A percentile compares a stretch with the other conserved stretches of the same genome.
These are phyloP conservation scores for Juncus inflexus DNA, from an alignment of 176 grass and related monocot species.

Conservation along the genomic window DNA sequence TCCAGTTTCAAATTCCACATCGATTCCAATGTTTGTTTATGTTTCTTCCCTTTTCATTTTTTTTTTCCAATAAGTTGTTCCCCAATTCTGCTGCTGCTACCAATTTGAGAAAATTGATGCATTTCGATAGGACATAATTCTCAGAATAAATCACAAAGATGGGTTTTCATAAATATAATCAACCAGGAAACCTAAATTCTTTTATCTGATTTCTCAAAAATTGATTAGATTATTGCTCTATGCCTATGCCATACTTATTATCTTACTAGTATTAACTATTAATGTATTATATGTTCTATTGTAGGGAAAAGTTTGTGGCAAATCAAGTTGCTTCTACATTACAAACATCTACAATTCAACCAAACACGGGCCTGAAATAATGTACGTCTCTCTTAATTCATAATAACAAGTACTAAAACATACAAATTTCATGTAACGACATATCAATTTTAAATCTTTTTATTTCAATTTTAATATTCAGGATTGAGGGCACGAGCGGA, in stretches of 20 bases:
- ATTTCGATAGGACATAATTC: background rate
- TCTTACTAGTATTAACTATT: no score
- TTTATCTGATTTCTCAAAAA: conserved; percentile 9
- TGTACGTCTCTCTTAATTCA: conserved; percentile 24
- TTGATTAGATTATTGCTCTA: background rate
- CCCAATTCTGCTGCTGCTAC: no score
- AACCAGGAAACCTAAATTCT: no score
- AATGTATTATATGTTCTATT: background rate
- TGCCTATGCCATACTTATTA: no score
- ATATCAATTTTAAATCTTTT: no score
- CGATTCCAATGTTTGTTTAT: conserved; percentile 55
- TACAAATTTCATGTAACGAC: background rate
- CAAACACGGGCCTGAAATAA: conserved; percentile 51
- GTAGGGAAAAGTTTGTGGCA: conserved; percentile 58
- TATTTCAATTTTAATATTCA: conserved; percentile 19
- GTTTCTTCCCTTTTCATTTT: conserved; percentile 8
- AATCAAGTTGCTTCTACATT: conserved; percentile 72
- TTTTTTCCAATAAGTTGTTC: background rate
- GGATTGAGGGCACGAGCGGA: conserved; percentile 74
- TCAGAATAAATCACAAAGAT: background rate
- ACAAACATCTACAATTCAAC: conserved; percentile 36
- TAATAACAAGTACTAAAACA: background rate
- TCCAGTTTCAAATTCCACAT: conserved; percentile 80
- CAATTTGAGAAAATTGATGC: background rate
- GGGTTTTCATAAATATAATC: no score